Conservation (phyloP, 345 rosid genomes). For the Microthlaspi erraticum region DNA sequence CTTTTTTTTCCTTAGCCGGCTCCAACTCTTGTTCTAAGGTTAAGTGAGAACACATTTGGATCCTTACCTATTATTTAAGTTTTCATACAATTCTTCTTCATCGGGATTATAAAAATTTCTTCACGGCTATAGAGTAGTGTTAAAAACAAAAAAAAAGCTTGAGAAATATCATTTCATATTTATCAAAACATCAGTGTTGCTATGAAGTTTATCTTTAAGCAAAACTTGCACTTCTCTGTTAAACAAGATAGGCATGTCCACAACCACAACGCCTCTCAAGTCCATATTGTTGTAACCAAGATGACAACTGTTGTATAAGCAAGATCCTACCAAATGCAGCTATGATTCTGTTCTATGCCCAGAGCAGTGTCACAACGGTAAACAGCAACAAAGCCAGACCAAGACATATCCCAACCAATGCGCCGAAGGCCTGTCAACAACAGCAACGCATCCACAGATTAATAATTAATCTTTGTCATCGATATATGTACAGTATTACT, state of each 20-base stretch:
- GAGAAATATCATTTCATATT: no score
- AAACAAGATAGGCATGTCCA: background rate
- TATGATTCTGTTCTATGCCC: constrained; percentile 50
- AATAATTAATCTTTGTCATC: constrained; percentile 3
- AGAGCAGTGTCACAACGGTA: constrained; percentile 65
- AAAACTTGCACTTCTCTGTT: no score
- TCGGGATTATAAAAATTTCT: background rate
- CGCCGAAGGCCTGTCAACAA: constrained; percentile 68
- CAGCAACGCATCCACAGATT: constrained; percentile 13
- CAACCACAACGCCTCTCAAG: background rate
- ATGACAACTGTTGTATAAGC: constrained; percentile 10
- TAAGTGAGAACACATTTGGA: constrained; percentile 11
- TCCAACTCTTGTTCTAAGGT: constrained; percentile 6
- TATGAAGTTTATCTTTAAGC: no score
- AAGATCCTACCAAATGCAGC: constrained; percentile 11
- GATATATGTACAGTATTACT: background rate
- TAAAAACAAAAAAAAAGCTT: no score
- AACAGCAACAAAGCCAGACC: constrained; percentile 74
- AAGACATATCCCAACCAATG: constrained; percentile 71
- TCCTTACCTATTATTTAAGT: constrained; percentile 7
- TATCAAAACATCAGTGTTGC: no score
- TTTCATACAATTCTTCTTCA: background rate
- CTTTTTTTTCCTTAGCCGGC: background rate
- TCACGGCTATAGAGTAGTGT: background rate
- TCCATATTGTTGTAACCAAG: constrained; percentile 14